These are phyloP conservation scores for Cordia subcordata DNA, from an alignment of 257 asterid genomes.

Conservation along the genomic window DNA sequence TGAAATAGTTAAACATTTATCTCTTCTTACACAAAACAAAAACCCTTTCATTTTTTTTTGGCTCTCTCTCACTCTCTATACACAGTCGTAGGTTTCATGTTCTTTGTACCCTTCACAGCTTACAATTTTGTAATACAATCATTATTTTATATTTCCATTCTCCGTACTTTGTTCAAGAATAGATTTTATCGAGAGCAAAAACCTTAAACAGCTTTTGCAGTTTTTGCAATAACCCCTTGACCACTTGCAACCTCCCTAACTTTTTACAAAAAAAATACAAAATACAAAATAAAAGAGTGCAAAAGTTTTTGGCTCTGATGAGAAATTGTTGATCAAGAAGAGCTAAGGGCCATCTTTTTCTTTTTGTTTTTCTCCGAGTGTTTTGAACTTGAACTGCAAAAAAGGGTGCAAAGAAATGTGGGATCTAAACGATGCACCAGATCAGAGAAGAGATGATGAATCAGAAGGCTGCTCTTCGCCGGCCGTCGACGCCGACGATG, in stretches of 20 bases:
- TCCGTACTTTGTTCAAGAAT: neutral
- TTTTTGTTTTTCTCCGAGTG: neutral
- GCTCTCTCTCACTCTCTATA: neutral
- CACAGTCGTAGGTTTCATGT: constrained; percentile 26
- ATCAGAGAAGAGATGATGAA: constrained; percentile 41
- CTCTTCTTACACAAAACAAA: too few relatives aligned
- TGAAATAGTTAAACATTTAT: neutral
- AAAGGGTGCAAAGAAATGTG: constrained; percentile 47
- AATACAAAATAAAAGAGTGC: too few relatives aligned
- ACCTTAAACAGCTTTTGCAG: neutral
- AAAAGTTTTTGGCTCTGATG: too few relatives aligned
- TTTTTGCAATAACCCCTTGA: neutral
- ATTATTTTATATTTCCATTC: neutral
- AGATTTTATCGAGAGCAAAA: neutral
- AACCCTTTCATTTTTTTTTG: too few relatives aligned
- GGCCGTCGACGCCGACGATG: constrained; percentile 27
- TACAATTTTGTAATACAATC: neutral
- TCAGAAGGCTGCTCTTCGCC: constrained; percentile 50
- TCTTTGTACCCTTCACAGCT: constrained; percentile 7
- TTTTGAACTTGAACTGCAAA: neutral
- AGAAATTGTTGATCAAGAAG: neutral
- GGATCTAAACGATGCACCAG: constrained; percentile 93
- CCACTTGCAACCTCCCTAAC: neutral
- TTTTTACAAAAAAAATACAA: too few relatives aligned
- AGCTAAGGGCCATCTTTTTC: neutral